Percentiles rank a stretch among this genome's conserved stretches.
Conservation (phyloP, 164 flowering plant genomes). For the Macadamia integrifolia region DNA sequence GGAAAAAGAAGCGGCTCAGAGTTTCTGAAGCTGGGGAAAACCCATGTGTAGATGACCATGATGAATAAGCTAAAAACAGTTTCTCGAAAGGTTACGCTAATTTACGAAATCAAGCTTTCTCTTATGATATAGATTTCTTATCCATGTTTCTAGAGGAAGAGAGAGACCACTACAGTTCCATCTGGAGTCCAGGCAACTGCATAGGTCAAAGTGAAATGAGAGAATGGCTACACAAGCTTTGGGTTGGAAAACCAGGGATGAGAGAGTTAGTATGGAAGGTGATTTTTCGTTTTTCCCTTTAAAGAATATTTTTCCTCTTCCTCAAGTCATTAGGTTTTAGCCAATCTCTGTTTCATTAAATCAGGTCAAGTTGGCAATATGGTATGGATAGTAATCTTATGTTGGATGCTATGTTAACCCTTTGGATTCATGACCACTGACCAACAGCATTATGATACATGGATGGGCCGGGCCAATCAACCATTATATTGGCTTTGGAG, state of each 20-base stretch:
- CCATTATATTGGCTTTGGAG: background rate
- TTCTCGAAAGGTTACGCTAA: slow-evolving; percentile 16
- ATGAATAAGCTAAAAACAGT: slow-evolving; percentile 22
- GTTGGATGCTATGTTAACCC: too few relatives aligned
- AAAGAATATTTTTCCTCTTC: background rate
- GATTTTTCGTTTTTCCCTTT: slow-evolving; percentile 1
- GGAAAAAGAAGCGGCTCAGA: slow-evolving; percentile 59
- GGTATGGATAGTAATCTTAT: too few relatives aligned
- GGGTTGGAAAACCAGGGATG: slow-evolving; percentile 65
- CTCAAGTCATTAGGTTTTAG: too few relatives aligned
- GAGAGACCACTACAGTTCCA: slow-evolving; percentile 76
- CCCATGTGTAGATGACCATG: background rate
- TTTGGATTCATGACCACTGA: background rate
- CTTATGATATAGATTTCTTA: slow-evolving; percentile 65
- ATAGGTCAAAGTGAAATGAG: slow-evolving; percentile 90
- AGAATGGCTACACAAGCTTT: slow-evolving; percentile 85
- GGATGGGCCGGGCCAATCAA: background rate
- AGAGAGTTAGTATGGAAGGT: slow-evolving; percentile 96
- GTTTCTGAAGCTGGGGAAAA: slow-evolving; percentile 19
- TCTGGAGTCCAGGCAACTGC: slow-evolving; percentile 74
- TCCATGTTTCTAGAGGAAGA: slow-evolving; percentile 65
- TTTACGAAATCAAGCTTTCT: slow-evolving; percentile 31
- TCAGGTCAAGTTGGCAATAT: too few relatives aligned
- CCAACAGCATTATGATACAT: background rate
- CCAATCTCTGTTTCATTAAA: too few relatives aligned